Base-by-base conservation (phyloP, 495 filamentous ascomycete species). In the Lichenothelia convexa region DNA sequence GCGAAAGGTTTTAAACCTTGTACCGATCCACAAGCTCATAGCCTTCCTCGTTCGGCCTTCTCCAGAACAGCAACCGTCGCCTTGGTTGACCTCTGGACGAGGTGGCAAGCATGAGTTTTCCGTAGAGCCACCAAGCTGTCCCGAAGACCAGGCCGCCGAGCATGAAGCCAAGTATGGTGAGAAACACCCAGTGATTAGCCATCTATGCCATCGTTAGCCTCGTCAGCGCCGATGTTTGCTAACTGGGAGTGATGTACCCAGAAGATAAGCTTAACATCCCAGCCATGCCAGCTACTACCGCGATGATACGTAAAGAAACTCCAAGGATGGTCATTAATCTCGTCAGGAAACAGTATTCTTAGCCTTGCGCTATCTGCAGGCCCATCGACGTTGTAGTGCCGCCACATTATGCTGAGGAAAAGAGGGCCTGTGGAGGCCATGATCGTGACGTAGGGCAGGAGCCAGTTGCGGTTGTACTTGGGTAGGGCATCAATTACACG, bases 341-440 rank as follows among this genome's bases (percentile, higher is more conserved):
- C 79, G 24, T 71, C 65, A 24, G 61, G 64, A 62, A 72, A 71
- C 26, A 82, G 36, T n/a, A 65, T 46, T 20, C 62, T 41, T 0
- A 66, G 42, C 11, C 36, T 21, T 9, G 42, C 42, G 16, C 48
- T 50, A 23, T 60, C 60, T 12, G 36, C 20, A n/a, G 34, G 41
- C 11, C 38, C 38, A 5, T 46, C 46, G 16, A 44, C 42, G 11
- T 32, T 47, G 35, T 52, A 59, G 32, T 53, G 58, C 18, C 45
- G 12, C 84, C 83, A 92, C 36, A 92, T 69, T 21, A 86, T 73
- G 27, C 74, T 81, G 39, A 85, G 60, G 58, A 87, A 92, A 40
- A 89, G 63, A 16, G 84, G 84, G 8, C 84, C 84, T 7, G 81
- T 89, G 13, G 71, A 70, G 45, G 78, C 86, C 78, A 86, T 92